Evolutionary conservation across 75 land plant genomes (phyloP).

Genomic region (Azolla pinnata): DNA sequence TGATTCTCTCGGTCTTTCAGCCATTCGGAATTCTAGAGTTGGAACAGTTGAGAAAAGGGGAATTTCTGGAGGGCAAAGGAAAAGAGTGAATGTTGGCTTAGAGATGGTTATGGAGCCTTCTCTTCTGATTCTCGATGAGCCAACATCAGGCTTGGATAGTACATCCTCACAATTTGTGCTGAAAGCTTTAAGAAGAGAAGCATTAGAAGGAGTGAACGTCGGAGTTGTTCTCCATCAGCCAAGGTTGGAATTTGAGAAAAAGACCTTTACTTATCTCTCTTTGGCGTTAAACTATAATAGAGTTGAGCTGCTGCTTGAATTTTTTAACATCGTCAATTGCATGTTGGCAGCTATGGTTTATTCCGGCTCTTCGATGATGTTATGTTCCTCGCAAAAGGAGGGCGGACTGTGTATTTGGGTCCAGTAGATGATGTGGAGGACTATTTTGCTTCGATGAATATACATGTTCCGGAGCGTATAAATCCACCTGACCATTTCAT

Average conservation of each 20-base stretch:
- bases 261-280: too few species aligned
- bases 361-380: conserved; percentile 93
- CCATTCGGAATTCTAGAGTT: conserved; percentile 76
- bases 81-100: conserved; percentile 91
- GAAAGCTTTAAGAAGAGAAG: conserved; percentile 81
- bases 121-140: conserved; percentile 86
- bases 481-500: conserved; percentile 94
- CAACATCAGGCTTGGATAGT: conserved; percentile 95
- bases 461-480: conserved; percentile 80
- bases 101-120: conserved; percentile 99
- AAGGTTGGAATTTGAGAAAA: too few species aligned
- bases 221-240: conserved; percentile 97
- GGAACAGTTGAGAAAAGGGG: conserved; percentile 94
- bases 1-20: conserved; percentile 69
- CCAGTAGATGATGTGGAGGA: conserved; percentile 74
- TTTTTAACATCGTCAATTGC: too few species aligned
- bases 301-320: too few species aligned
- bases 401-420: conserved; percentile 74
- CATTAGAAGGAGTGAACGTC: conserved; percentile 84
- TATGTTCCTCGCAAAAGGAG: conserved; percentile 92
- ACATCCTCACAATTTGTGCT: conserved; percentile 88
- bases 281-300: too few species aligned
- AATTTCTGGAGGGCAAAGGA: conserved; percentile 96
- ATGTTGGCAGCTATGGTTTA: conserved; percentile 77
- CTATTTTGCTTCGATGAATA: conserved; percentile 67